Base-by-base conservation (phyloP, 495 filamentous ascomycete genomes). In the Xylaria castorea region DNA sequence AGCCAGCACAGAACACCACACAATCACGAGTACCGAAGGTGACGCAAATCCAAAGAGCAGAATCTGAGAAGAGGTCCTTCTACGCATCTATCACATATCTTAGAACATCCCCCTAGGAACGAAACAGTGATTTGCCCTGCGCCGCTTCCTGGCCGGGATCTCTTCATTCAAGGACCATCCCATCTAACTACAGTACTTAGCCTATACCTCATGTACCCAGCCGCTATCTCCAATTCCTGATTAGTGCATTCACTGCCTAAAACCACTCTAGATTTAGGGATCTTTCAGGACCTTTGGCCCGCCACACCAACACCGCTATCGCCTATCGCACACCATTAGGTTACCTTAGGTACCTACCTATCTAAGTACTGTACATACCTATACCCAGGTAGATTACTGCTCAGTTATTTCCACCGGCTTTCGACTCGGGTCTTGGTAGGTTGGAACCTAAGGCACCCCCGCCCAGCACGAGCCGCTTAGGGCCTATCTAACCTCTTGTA, bases 401-500 rank as follows among this genome's bases (percentile, higher is more conserved):
- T 22, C 11, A 32, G 16, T 14, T 32, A 57, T 32, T 32, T 32
- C 8, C 5, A 1, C 12, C n/a, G 11, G n/a, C 27, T 30, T 20
- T 25, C 30, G 51, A 22, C 12, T 55, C 53, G 20, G 12, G 51
- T n/a, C n/a, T n/a, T n/a, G n/a, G 8, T 53, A 30, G 25, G 30
- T 58, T 8, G 55, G 55, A 16, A 32, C 55, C 55, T 20, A 32
- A 58, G 27, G 55, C 55, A 32, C 14, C 30, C 14, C 30, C 16
- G 5, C 12, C 27, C 27, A 61, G 27, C 57, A n/a, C 34, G 5
- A 36, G 58, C 30, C 30, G 20, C 14, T 63, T 63, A 63, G 61
- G 61, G 61, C 61, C 61, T 63, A 63, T 42, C 61, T 63, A 63
- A 63, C 61, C 61, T 40, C 12, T 63, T 63, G 38, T 36, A 62